These are phyloP conservation scores for Oryza australiensis DNA, from an alignment of 176 grass and related monocot species.

Conservation along the genomic window DNA sequence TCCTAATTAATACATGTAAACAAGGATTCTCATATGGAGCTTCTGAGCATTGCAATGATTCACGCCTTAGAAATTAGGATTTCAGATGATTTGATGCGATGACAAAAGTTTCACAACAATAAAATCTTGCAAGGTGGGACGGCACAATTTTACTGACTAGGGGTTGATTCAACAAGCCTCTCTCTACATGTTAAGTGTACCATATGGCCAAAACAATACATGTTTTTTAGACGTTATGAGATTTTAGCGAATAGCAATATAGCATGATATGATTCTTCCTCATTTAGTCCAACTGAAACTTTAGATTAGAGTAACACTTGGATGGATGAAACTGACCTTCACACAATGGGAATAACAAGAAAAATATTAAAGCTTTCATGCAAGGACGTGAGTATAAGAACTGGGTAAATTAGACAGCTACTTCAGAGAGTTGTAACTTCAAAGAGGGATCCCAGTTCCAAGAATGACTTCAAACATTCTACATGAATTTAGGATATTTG, in stretches of 20 bases:
- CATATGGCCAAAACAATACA: neutral
- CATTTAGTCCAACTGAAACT: neutral
- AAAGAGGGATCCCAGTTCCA: neutral
- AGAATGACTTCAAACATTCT: neutral
- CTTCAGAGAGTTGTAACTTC: neutral
- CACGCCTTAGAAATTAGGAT: neutral
- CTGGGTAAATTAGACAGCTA: neutral
- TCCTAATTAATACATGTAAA: neutral
- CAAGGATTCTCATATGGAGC: neutral
- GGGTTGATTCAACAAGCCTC: conserved; percentile 21
- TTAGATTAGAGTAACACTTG: neutral
- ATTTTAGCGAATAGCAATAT: neutral
- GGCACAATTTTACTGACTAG: neutral
- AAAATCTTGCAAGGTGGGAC: neutral
- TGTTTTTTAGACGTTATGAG: neutral
- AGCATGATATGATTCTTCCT: neutral
- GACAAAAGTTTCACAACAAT: neutral
- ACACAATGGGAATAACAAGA: neutral
- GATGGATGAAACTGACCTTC: conserved; percentile 14
- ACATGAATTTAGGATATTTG: neutral
- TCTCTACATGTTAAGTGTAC: neutral
- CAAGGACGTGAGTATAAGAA: neutral
- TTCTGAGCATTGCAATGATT: neutral
- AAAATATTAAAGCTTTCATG: neutral
- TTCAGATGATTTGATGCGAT: neutral